These are phyloP conservation scores for Chrysoporthe deuterocubensis DNA, from an alignment of 2,329 filamentous ascomycete genomes.

Conservation along the genomic window DNA sequence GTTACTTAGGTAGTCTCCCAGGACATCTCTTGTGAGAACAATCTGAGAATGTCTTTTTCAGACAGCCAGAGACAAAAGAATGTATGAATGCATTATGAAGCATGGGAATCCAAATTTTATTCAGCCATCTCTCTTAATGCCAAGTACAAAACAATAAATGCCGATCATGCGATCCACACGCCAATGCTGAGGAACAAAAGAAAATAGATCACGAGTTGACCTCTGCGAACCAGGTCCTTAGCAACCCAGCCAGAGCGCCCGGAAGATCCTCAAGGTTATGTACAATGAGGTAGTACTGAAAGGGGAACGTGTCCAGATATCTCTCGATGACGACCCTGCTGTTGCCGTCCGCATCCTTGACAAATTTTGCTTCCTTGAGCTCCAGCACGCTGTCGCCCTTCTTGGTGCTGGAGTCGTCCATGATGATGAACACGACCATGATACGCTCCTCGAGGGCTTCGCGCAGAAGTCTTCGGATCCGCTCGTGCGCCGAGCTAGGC, in stretches of 20 bases:
- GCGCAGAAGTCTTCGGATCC: slow-evolving; percentile 79
- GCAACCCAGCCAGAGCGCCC: slow-evolving; percentile 79
- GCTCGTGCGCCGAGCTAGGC: slow-evolving; percentile 77
- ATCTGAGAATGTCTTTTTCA: too few relatives aligned
- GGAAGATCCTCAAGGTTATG: slow-evolving; percentile 90
- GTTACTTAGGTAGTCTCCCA: too few relatives aligned
- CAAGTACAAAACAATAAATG: not conserved
- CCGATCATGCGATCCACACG: not conserved
- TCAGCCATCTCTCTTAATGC: slow-evolving; percentile 8
- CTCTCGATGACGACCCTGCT: slow-evolving; percentile 79
- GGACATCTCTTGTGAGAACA: too few relatives aligned
- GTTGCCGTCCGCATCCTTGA: slow-evolving; percentile 63
- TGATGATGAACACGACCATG: slow-evolving; percentile 97
- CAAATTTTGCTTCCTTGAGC: slow-evolving; percentile 84
- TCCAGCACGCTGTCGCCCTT: slow-evolving; percentile 76
- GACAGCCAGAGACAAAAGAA: not conserved
- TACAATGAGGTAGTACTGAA: slow-evolving; percentile 95
- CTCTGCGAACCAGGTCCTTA: slow-evolving; percentile 95
- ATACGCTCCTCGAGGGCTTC: slow-evolving; percentile 92
- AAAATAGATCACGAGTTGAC: slow-evolving; percentile 48
- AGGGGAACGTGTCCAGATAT: slow-evolving; percentile 95
- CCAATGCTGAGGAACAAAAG: not conserved
- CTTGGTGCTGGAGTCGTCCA: slow-evolving; percentile 65
- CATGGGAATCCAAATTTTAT: not conserved
- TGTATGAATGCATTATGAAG: not conserved